These are phyloP conservation scores for Monosporascus ibericus DNA, from an alignment of 2,329 filamentous ascomycete genomes.

Conservation along the genomic window DNA sequence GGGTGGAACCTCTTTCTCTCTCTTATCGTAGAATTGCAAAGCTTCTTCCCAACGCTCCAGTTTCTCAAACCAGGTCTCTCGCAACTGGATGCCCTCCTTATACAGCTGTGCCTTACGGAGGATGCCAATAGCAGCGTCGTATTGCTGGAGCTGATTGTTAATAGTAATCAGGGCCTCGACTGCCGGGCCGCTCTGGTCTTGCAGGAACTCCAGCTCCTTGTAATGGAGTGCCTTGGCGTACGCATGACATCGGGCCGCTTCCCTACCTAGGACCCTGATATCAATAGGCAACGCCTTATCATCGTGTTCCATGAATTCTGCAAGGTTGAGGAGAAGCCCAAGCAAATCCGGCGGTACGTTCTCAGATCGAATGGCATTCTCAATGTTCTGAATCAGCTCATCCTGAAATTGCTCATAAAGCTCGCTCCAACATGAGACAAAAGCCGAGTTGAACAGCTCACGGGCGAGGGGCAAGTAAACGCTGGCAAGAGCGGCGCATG, in stretches of 20 bases:
- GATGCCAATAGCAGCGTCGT: conserved; percentile 96
- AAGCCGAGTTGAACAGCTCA: conserved; percentile 96
- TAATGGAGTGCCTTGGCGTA: conserved; percentile 98
- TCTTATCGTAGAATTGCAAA: conserved; percentile 81
- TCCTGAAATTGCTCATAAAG: conserved; percentile 96
- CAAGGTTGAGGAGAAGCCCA: conserved; percentile 88
- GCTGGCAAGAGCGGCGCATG: conserved; percentile 85
- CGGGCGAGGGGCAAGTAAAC: conserved; percentile 87
- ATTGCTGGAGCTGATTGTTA: conserved; percentile 98
- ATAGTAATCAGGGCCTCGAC: conserved; percentile 98
- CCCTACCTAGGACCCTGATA: conserved; percentile 86
- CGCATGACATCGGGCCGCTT: conserved; percentile 93
- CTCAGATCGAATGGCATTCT: conserved; percentile 88
- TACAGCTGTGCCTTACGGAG: conserved; percentile 93
- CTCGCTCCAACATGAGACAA: conserved; percentile 98
- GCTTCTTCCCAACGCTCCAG: conserved; percentile 98
- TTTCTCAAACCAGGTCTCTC: conserved; percentile 99
- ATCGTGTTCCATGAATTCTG: conserved; percentile 99
- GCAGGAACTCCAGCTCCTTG: conserved; percentile 96
- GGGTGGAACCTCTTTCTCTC: conserved; percentile 62
- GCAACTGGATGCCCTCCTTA: conserved; percentile 84
- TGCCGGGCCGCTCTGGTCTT: conserved; percentile 91
- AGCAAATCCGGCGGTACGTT: conserved; percentile 95
- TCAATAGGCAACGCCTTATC: conserved; percentile 98
- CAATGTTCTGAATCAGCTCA: conserved; percentile 90